These are phyloP conservation scores for Naegleria gruberi DNA, from an alignment of 208 protist genomes.

Conservation along the genomic window DNA sequence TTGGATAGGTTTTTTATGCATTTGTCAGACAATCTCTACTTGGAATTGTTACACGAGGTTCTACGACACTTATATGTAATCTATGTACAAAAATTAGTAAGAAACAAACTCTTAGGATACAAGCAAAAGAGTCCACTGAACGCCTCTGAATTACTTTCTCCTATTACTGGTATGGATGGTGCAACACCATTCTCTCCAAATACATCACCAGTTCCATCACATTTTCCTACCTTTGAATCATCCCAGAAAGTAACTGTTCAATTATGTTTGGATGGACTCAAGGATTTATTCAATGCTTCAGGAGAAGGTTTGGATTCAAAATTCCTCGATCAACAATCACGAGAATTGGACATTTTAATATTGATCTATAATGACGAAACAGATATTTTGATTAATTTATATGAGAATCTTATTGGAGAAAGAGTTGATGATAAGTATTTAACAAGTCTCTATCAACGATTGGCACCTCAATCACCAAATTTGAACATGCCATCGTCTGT, in stretches of 20 bases:
- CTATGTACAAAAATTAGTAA: not conserved
- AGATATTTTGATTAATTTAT: not conserved
- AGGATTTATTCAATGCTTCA: not conserved
- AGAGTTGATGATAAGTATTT: not conserved
- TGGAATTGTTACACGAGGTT: constrained; percentile 9
- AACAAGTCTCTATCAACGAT: not conserved
- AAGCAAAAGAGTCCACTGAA: not conserved
- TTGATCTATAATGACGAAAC: not conserved
- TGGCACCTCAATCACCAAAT: not conserved
- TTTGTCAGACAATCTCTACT: not conserved
- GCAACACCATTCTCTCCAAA: not conserved
- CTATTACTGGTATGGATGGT: not conserved
- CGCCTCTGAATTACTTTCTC: not conserved
- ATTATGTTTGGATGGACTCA: not conserved
- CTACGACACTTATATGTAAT: constrained; percentile 9
- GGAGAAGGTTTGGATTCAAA: not conserved
- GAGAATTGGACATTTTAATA: not conserved
- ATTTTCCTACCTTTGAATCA: not conserved
- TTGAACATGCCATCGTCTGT: not conserved
- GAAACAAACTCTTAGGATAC: not conserved
- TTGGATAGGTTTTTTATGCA: constrained; percentile 1
- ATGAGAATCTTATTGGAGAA: not conserved
- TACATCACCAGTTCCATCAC: not conserved
- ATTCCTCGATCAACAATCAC: not conserved
- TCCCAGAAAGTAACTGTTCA: not conserved